Evolutionary conservation across 192 early-diverging fungal species (phyloP).

Genomic region (Linnemannia zychae): DNA sequence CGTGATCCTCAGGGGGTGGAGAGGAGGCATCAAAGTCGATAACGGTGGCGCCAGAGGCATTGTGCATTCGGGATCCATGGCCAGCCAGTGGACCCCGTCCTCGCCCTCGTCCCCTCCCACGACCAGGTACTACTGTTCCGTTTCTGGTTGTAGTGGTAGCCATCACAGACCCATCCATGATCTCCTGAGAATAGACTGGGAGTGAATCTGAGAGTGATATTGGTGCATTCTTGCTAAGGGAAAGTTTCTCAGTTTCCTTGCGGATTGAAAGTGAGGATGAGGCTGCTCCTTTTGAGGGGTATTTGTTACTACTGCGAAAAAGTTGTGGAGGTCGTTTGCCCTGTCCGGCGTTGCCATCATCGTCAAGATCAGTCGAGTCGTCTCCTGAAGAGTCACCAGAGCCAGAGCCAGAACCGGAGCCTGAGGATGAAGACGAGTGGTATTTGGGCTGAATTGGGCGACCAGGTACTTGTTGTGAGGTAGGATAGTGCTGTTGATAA

Average conservation of each 20-base stretch:
- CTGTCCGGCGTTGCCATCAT: conserved; percentile 15
- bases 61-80: conserved; percentile 36
- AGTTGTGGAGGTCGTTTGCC: conserved; percentile 13
- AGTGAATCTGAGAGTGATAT: conserved; percentile 46
- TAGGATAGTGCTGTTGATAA: not conserved
- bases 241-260: not conserved
- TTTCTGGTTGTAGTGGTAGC: conserved; percentile 13
- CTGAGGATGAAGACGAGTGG: conserved; percentile 12
- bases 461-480: not conserved
- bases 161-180: conserved; percentile 32
- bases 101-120: conserved; percentile 32
- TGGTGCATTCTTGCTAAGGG: conserved; percentile 14
- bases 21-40: conserved; percentile 38
- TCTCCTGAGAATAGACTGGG: conserved; percentile 44
- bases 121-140: not conserved
- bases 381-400: conserved; percentile 8
- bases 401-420: conserved; percentile 17
- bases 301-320: conserved; percentile 11
- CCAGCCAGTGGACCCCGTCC: conserved; percentile 28
- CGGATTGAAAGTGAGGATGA: not conserved
- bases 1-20: not conserved
- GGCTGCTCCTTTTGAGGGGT: conserved; percentile 11
- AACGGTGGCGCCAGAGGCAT: conserved; percentile 21
- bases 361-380: conserved; percentile 20
- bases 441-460: not conserved